Conservation (phyloP, 768 basidiomycete genomes). For the Amyloporia xantha region DNA sequence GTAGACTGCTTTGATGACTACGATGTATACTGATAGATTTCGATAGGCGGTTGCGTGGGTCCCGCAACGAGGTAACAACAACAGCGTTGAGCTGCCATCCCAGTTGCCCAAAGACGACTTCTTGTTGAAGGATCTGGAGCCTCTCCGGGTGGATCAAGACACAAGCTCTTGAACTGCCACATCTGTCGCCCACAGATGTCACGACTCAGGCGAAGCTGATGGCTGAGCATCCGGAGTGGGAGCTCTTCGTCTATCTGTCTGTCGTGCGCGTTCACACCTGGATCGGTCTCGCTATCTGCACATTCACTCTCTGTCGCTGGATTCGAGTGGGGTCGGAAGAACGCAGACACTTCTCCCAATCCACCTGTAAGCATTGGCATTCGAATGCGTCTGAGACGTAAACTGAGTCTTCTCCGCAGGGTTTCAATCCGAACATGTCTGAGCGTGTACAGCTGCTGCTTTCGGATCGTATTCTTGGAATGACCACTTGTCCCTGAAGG, state of each 20-base stretch:
- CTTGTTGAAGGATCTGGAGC: conserved; percentile 91
- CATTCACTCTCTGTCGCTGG: conserved; percentile 87
- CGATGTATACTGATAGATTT: conserved; percentile 25
- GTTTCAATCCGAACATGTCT: conserved; percentile 99
- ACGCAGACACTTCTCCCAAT: conserved; percentile 76
- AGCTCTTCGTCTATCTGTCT: conserved; percentile 90
- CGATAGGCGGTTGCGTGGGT: conserved; percentile 95
- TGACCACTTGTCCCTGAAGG: conserved; percentile 94
- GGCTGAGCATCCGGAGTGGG: conserved; percentile 95
- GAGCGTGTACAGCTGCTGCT: conserved; percentile 89
- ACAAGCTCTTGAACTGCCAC: conserved; percentile 85
- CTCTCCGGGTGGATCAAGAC: conserved; percentile 97
- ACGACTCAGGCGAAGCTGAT: conserved; percentile 94
- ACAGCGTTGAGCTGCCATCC: conserved; percentile 83
- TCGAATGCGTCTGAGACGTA: neutral
- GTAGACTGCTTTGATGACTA: conserved; percentile 22
- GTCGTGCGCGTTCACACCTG: conserved; percentile 94
- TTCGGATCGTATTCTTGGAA: conserved; percentile 93
- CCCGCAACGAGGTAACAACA: conserved; percentile 96
- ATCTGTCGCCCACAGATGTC: conserved; percentile 89
- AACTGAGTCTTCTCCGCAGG: conserved; percentile 30
- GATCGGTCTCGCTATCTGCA: conserved; percentile 91
- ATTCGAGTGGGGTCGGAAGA: conserved; percentile 98
- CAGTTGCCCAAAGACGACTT: conserved; percentile 93
- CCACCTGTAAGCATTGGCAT: conserved; percentile 44